phyloP scores from a whole-genome alignment of 495 filamentous ascomycete genomes.

The Aspergillus heteromorphus region DNA sequence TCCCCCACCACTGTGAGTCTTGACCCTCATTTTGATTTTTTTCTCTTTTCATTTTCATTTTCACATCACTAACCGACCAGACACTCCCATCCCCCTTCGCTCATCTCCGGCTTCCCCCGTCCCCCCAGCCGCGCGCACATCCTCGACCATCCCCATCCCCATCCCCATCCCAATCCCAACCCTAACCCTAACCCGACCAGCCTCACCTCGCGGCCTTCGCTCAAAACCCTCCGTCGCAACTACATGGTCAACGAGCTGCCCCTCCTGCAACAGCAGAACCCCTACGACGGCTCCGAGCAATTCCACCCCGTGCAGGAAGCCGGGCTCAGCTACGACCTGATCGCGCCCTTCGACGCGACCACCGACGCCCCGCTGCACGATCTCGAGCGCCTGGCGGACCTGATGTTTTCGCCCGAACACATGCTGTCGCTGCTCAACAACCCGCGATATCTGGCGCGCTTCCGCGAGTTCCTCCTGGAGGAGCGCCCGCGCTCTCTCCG shows the following conservation, averaged over 20 bases:
- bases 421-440: constrained; percentile 57
- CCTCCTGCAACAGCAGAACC: constrained; percentile 27
- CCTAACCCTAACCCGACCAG: background rate
- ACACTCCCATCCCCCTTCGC: background rate
- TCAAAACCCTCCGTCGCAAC: constrained; percentile 23
- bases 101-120: constrained; percentile 7
- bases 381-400: constrained; percentile 56
- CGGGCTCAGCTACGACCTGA: constrained; percentile 26
- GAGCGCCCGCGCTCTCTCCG: constrained; percentile 67
- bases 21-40: background rate
- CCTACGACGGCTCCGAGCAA: constrained; percentile 24
- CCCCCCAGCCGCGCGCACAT: background rate
- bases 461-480: constrained; percentile 63
- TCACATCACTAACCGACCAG: background rate
- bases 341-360: constrained; percentile 24
- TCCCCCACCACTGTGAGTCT: background rate
- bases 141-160: background rate
- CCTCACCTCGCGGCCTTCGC: constrained; percentile 15
- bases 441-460: constrained; percentile 57
- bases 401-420: constrained; percentile 61
- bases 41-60: too few relatives aligned
- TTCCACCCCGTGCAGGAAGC: constrained; percentile 25
- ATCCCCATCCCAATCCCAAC: too few relatives aligned
- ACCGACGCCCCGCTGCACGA: constrained; percentile 27
- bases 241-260: constrained; percentile 24